phyloP scores from a whole-genome alignment of 495 filamentous ascomycete genomes.

The Wilcoxina mikolae region DNA sequence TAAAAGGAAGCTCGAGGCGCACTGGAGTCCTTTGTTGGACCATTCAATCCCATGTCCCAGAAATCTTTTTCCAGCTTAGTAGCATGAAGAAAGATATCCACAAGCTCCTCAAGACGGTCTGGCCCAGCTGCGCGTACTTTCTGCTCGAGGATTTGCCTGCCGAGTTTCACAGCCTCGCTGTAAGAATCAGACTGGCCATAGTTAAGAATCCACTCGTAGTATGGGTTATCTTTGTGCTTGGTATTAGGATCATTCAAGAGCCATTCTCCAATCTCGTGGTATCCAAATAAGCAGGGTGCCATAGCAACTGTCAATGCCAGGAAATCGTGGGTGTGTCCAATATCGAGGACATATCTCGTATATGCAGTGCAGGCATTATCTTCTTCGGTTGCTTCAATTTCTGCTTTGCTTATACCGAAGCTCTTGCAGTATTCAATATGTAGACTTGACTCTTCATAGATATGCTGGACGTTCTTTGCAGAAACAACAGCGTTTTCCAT shows the following conservation, averaged over 20 bases:
- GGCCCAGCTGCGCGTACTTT: conserved; percentile 4
- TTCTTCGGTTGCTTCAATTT: conserved; percentile 60
- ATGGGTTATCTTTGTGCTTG: conserved; percentile 50
- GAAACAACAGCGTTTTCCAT: conserved; percentile 64
- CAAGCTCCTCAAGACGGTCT: conserved; percentile 60
- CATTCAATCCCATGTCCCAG: conserved; percentile 6
- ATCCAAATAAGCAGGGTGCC: conserved; percentile 75
- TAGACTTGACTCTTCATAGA: conserved; percentile 61
- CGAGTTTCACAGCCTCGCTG: conserved; percentile 44
- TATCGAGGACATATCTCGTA: conserved; percentile 63
- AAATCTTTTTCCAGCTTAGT: conserved; percentile 43
- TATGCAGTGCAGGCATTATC: conserved; percentile 54
- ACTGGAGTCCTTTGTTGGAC: background rate
- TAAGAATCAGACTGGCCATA: conserved; percentile 66
- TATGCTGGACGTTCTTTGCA: conserved; percentile 55
- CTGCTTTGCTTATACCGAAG: conserved; percentile 61
- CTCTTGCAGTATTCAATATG: conserved; percentile 65
- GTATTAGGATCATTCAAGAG: conserved; percentile 38
- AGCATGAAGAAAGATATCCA: conserved; percentile 67
- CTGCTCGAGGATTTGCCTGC: conserved; percentile 42
- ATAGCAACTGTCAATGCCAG: conserved; percentile 68
- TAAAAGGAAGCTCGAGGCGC: background rate
- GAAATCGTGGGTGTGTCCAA: conserved; percentile 75
- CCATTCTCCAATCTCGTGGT: conserved; percentile 57
- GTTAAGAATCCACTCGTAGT: conserved; percentile 80